Evolutionary conservation across 2,329 filamentous ascomycete species (phyloP).

Genomic region (Dissoconium aciculare): DNA sequence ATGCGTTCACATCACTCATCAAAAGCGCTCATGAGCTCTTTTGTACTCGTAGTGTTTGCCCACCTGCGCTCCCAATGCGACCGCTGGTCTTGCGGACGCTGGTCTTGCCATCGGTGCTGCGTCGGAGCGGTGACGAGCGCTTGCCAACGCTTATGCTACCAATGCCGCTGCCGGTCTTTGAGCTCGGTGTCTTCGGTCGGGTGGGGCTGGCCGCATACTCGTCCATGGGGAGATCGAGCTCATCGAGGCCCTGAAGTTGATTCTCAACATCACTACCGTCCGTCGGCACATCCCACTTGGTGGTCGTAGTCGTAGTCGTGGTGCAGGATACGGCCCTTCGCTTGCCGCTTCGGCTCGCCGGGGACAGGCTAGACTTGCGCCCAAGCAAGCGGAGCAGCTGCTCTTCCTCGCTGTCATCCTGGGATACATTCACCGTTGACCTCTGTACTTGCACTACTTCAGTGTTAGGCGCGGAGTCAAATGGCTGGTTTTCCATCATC

Average conservation of each 20-base stretch:
- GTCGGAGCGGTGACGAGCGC: constrained; percentile 30
- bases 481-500: constrained; percentile 32
- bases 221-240: constrained; percentile 13
- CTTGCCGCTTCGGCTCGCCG: constrained; percentile 41
- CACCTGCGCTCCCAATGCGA: constrained; percentile 32
- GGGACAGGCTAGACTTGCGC: constrained; percentile 51
- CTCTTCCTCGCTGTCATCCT: constrained; percentile 72
- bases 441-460: constrained; percentile 48
- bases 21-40: constrained; percentile 11
- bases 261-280: constrained; percentile 37
- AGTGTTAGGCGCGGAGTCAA: constrained; percentile 38
- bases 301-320: constrained; percentile 50
- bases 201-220: constrained; percentile 17
- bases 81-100: constrained; percentile 38
- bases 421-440: constrained; percentile 37
- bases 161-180: constrained; percentile 28
- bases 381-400: constrained; percentile 61
- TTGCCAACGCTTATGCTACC: constrained; percentile 33
- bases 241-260: constrained; percentile 15
- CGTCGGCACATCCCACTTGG: constrained; percentile 26
- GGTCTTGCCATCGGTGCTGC: constrained; percentile 34
- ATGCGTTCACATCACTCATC: neutral
- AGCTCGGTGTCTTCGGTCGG: constrained; percentile 31
- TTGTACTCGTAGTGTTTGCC: constrained; percentile 10
- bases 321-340: constrained; percentile 60